phyloP scores from a whole-genome alignment of 2,329 filamentous ascomycete species.

The Epichloe sp. region DNA sequence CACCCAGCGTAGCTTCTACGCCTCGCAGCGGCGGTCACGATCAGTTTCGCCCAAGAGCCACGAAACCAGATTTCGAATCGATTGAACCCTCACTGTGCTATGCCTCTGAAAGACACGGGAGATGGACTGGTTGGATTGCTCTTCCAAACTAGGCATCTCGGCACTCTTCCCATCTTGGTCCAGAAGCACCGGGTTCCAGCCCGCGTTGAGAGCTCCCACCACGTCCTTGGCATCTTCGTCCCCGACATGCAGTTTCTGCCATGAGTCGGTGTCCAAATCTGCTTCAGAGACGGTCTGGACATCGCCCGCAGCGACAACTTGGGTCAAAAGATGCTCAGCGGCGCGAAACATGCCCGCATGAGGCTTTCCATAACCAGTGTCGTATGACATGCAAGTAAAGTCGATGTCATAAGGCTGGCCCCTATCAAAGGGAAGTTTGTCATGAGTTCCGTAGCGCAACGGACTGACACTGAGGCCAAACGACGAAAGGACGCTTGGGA shows the following conservation, averaged over 20 bases:
- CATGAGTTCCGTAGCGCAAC: constrained; percentile 14
- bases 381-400: constrained; percentile 50
- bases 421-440: not conserved
- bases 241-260: constrained; percentile 38
- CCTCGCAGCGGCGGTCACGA: not conserved
- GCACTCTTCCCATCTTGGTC: constrained; percentile 5
- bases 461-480: constrained; percentile 36
- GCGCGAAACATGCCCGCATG: constrained; percentile 40
- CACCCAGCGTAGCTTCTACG: too few species aligned
- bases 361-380: constrained; percentile 48
- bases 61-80: constrained; percentile 6
- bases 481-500: constrained; percentile 37
- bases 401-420: constrained; percentile 26
- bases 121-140: constrained; percentile 3
- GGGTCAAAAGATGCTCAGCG: constrained; percentile 30
- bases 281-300: constrained; percentile 3
- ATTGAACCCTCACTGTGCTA: constrained; percentile 8
- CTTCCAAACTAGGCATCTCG: constrained; percentile 6
- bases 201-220: constrained; percentile 25
- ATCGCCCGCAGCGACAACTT: constrained; percentile 14
- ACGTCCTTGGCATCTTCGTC: constrained; percentile 40
- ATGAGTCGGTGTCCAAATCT: constrained; percentile 10
- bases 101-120: constrained; percentile 6
- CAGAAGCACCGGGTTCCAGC: constrained; percentile 13
- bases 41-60: constrained; percentile 6